Conservation (phyloP, 495 filamentous ascomycete species). For the Tuber umbilicatum region DNA sequence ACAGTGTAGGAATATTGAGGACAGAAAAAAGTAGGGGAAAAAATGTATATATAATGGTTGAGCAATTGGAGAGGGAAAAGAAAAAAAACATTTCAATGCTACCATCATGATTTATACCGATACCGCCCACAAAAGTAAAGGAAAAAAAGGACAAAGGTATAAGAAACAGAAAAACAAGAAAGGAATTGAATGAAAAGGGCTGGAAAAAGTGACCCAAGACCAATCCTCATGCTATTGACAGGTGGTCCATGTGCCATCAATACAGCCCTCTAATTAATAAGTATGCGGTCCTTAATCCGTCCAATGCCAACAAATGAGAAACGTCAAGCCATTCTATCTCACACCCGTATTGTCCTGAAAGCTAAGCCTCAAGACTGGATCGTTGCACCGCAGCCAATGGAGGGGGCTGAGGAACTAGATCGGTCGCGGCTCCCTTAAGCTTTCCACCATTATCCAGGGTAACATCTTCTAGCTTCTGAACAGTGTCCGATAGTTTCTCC, state of each 20-base stretch:
- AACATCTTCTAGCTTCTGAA: slow-evolving; percentile 35
- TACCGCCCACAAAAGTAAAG: slow-evolving; percentile 36
- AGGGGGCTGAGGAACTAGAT: slow-evolving; percentile 29
- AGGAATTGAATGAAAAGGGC: slow-evolving; percentile 1
- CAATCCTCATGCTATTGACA: background rate
- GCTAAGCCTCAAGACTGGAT: slow-evolving; percentile 25
- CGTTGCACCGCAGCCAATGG: slow-evolving; percentile 20
- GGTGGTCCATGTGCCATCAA: background rate
- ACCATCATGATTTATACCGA: slow-evolving; percentile 35
- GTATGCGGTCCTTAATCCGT: background rate
- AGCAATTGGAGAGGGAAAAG: slow-evolving; percentile 9
- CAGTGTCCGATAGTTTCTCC: slow-evolving; percentile 31
- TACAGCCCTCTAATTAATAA: background rate
- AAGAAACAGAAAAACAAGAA: slow-evolving; percentile 21
- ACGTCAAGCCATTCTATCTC: slow-evolving; percentile 13
- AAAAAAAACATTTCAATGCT: slow-evolving; percentile 23
- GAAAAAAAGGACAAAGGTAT: slow-evolving; percentile 18
- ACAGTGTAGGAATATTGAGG: background rate
- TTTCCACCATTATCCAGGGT: slow-evolving; percentile 31
- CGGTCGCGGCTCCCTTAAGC: slow-evolving; percentile 19
- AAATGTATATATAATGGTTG: slow-evolving; percentile 6
- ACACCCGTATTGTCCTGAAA: slow-evolving; percentile 13
- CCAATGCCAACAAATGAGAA: slow-evolving; percentile 4
- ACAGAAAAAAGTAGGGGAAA: slow-evolving; percentile 3
- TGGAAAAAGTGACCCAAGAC: background rate